A percentile compares a stretch with the other conserved stretches of the same genome.
phyloP scores from a whole-genome alignment of 768 basidiomycete genomes.

The Mycena venus region DNA sequence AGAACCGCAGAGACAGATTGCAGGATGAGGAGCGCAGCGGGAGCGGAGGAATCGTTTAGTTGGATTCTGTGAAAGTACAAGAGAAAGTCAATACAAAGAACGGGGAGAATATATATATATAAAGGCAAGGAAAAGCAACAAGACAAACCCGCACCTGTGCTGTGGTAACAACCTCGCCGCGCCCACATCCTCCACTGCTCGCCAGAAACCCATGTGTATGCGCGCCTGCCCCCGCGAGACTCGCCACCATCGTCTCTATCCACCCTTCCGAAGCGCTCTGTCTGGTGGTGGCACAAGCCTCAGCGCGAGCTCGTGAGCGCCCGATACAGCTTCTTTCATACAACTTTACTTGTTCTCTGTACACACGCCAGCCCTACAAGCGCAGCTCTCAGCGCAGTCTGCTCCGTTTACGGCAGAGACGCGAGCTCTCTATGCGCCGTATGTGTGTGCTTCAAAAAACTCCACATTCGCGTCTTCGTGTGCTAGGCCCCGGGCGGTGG shows the following conservation, averaged over 20 bases:
- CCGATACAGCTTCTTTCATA: constrained; percentile 27
- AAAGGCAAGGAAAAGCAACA: too few species aligned
- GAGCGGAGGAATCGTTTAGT: constrained; percentile 77
- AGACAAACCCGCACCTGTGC: not conserved
- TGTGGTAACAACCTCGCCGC: not conserved
- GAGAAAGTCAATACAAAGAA: not conserved
- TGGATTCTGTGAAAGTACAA: constrained; percentile 33
- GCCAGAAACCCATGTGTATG: constrained; percentile 80
- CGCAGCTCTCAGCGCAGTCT: constrained; percentile 8
- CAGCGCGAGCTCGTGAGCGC: constrained; percentile 23
- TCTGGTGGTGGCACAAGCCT: constrained; percentile 28
- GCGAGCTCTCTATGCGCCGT: constrained; percentile 75
- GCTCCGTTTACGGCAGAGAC: not conserved
- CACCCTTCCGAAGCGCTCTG: constrained; percentile 79
- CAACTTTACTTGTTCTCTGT: constrained; percentile 47
- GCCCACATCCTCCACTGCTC: constrained; percentile 66
- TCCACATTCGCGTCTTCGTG: constrained; percentile 86
- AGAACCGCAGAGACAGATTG: constrained; percentile 75
- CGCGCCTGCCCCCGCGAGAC: constrained; percentile 72
- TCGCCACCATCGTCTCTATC: constrained; percentile 73
- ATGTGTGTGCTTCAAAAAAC: constrained; percentile 97
- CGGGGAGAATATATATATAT: not conserved
- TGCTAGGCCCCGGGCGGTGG: constrained; percentile 86
- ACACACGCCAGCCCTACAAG: constrained; percentile 73
- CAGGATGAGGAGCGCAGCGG: constrained; percentile 79